These are phyloP conservation scores for Pichia nakasei DNA, from an alignment of 805 yeast genomes.

Conservation along the genomic window DNA sequence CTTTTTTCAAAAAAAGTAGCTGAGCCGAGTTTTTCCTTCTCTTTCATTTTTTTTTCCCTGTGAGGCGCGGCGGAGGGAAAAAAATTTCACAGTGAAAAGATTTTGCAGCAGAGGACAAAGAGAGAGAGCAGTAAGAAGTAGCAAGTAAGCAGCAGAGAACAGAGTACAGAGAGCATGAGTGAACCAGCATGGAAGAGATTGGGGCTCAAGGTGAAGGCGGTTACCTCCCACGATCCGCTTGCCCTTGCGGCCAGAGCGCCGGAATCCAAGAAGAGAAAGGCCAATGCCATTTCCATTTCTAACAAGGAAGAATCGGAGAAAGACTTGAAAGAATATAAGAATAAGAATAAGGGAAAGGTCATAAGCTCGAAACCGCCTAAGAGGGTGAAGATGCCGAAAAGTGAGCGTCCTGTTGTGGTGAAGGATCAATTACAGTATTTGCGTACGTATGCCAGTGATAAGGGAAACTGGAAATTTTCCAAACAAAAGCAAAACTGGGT, in stretches of 20 bases:
- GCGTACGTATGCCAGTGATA: slow-evolving; percentile 47
- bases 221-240: slow-evolving; percentile 36
- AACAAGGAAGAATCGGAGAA: not conserved
- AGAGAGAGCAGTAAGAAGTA: too few species aligned
- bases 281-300: slow-evolving; percentile 12
- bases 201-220: slow-evolving; percentile 55
- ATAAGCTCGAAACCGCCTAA: slow-evolving; percentile 50
- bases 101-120: too few species aligned
- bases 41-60: too few species aligned
- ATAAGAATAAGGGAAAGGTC: slow-evolving; percentile 22
- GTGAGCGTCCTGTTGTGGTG: slow-evolving; percentile 57
- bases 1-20: too few species aligned
- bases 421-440: slow-evolving; percentile 65
- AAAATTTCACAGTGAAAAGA: too few species aligned
- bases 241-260: slow-evolving; percentile 22
- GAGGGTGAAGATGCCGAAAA: slow-evolving; percentile 59
- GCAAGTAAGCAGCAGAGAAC: too few species aligned
- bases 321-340: slow-evolving; percentile 31
- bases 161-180: not conserved
- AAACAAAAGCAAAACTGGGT: slow-evolving; percentile 87
- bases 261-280: slow-evolving; percentile 29
- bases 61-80: too few species aligned
- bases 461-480: slow-evolving; percentile 69
- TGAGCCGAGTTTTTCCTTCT: too few species aligned
- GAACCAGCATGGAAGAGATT: slow-evolving; percentile 82